These are phyloP conservation scores for Curvularia spicifera DNA, from an alignment of 2,329 filamentous ascomycete species.

Conservation along the genomic window DNA sequence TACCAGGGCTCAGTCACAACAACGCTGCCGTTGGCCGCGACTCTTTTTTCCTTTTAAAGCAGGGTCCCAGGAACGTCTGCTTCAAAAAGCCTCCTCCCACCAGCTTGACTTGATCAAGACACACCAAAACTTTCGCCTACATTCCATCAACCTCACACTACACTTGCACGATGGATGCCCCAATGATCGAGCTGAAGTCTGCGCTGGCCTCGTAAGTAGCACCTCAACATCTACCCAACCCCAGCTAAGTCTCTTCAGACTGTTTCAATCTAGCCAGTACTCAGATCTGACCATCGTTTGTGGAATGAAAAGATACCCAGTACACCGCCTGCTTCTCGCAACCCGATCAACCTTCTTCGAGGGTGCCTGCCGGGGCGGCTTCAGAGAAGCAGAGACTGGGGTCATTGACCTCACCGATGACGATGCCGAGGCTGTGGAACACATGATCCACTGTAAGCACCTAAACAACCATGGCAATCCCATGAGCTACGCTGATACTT, in stretches of 20 bases:
- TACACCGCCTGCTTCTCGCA: conserved; percentile 58
- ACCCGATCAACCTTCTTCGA: conserved; percentile 57
- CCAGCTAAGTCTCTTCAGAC: conserved; percentile 45
- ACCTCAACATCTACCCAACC: conserved; percentile 6
- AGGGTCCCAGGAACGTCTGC: conserved; percentile 15
- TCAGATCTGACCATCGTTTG: conserved; percentile 58
- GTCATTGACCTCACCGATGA: conserved; percentile 51
- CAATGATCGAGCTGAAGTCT: conserved; percentile 54
- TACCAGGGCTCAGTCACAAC: conserved; percentile 13
- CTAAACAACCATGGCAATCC: conserved; percentile 4
- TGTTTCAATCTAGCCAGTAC: conserved; percentile 51
- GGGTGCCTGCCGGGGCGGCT: conserved; percentile 49
- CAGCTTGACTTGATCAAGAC: background rate
- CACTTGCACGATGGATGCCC: conserved; percentile 47
- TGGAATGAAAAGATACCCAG: conserved; percentile 54
- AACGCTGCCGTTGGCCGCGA: conserved; percentile 17
- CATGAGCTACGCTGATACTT: conserved; percentile 25
- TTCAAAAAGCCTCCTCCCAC: conserved; percentile 19
- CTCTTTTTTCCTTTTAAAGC: conserved; percentile 15
- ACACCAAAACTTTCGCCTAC: background rate
- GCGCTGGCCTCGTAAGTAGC: conserved; percentile 56
- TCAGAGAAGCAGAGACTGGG: conserved; percentile 47
- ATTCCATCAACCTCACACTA: conserved; percentile 1
- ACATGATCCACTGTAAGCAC: conserved; percentile 52
- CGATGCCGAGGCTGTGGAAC: conserved; percentile 50